Percentiles rank a stretch among this genome's conserved stretches.
These are phyloP conservation scores for Austroboletus festivus DNA, from an alignment of 768 basidiomycete species.

Conservation along the genomic window DNA sequence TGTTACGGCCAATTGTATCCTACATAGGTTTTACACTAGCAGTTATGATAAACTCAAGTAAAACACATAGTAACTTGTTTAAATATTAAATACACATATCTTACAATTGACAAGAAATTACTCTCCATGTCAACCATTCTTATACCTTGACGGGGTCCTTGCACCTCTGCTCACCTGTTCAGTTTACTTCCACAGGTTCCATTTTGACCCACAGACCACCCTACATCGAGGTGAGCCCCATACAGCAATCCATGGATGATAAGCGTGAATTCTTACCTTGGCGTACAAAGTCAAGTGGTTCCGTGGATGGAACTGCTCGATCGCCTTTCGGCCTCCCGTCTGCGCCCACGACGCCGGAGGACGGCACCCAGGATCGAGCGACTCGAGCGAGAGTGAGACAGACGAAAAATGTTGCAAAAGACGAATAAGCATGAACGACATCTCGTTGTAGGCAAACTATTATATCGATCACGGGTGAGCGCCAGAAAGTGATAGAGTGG, in stretches of 20 bases:
- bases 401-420: conserved; percentile 28
- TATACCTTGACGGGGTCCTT: too few relatives aligned
- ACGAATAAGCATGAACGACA: conserved; percentile 33
- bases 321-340: conserved; percentile 23
- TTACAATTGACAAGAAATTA: too few relatives aligned
- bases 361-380: conserved; percentile 22
- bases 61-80: too few relatives aligned
- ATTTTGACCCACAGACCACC: conserved; percentile 48
- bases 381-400: conserved; percentile 22
- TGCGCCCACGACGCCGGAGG: conserved; percentile 30
- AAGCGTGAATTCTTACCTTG: conserved; percentile 29
- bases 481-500: neutral
- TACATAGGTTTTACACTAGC: too few relatives aligned
- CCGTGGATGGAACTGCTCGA: conserved; percentile 27
- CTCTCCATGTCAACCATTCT: too few relatives aligned
- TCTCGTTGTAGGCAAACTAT: conserved; percentile 36
- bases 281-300: conserved; percentile 34
- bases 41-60: too few relatives aligned
- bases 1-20: too few relatives aligned
- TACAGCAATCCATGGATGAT: neutral
- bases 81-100: too few relatives aligned
- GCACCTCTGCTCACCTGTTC: too few relatives aligned
- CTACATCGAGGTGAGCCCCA: conserved; percentile 17
- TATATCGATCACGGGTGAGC: conserved; percentile 1
- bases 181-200: conserved; percentile 25